Evolutionary conservation across 75 land plant genomes (phyloP), one percentile per base, ranked within the genome.

Genomic region (Pinus albicaulis): DNA sequence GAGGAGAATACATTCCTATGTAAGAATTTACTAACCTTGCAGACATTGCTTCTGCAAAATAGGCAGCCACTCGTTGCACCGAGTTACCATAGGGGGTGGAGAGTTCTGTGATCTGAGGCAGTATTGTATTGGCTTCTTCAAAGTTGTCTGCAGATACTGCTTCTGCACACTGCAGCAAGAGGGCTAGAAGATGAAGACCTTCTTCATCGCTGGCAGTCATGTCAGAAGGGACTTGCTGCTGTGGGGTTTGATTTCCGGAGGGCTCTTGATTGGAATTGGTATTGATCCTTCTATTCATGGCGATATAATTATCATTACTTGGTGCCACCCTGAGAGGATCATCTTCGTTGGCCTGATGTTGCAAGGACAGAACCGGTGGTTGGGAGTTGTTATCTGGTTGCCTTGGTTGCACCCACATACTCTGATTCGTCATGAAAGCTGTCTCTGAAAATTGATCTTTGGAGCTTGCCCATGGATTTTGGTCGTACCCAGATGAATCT

Each of bases 11-110:
- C 55, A 92, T 84, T 22, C 94, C 94, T 11, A 96, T 74, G 70
- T 91, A 96, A 2, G 99, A 94, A 75, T 74, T 87, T 12, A 96
- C 84, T 36, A 94, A 81, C 64, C 99, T 77, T 11, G 98, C 87
- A 0, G 98, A 91, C 95, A 96, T 93, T 62, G 94, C 99, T 71
- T 96, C 98, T 16, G 99, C 87, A 86, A 96, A 96, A 73, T 96
- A 96, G 7, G 99, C 95, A 14, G 94, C 95, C 73, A 96, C 94
- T 4, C 98, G 85, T 81, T 96, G 99, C 4, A 96, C 91, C 1
- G 99, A 90, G 19, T 86, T 92, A 15, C 99, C 99, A 72, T 83
- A 96, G 14, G 99, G 98, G 15, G 92, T 88, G 3, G 97, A 85
- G 7, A 94, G 88, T 77, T 96, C 89, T 2, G 89, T 88, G 25